phyloP scores from a whole-genome alignment of 768 basidiomycete species.

The Sistotremastrum niveocremeum region DNA sequence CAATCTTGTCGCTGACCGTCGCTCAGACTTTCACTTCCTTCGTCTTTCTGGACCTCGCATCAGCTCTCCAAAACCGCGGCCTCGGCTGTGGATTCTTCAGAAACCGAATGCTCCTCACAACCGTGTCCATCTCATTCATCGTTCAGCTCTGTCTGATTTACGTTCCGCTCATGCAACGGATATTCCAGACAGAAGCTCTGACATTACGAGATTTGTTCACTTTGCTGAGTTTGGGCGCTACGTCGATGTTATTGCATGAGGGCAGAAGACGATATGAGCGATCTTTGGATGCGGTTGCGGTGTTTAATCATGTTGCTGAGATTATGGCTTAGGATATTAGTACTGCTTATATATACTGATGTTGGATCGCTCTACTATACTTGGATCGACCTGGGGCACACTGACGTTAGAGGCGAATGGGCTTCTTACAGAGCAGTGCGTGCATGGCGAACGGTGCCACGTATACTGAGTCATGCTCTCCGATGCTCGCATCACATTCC shows the following conservation, averaged over 20 bases:
- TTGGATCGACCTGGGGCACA: too few relatives aligned
- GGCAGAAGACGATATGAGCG: constrained; percentile 67
- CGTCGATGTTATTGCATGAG: constrained; percentile 65
- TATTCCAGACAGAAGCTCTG: constrained; percentile 90
- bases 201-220: constrained; percentile 51
- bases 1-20: constrained; percentile 3
- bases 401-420: too few relatives aligned
- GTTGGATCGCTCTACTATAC: too few relatives aligned
- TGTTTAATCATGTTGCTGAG: constrained; percentile 36
- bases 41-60: constrained; percentile 93
- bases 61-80: constrained; percentile 88
- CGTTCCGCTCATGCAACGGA: constrained; percentile 75
- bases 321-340: constrained; percentile 35
- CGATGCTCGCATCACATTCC: too few relatives aligned
- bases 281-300: constrained; percentile 37
- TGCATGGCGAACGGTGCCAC: too few relatives aligned
- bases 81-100: constrained; percentile 70
- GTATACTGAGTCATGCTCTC: too few relatives aligned
- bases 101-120: constrained; percentile 83
- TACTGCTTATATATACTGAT: not conserved
- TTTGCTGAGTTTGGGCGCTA: constrained; percentile 51
- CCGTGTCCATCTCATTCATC: constrained; percentile 75
- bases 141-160: constrained; percentile 82
- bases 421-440: too few relatives aligned
- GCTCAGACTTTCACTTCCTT: constrained; percentile 91